Conservation (phyloP, 805 yeast species). For the Candida succiphila region DNA sequence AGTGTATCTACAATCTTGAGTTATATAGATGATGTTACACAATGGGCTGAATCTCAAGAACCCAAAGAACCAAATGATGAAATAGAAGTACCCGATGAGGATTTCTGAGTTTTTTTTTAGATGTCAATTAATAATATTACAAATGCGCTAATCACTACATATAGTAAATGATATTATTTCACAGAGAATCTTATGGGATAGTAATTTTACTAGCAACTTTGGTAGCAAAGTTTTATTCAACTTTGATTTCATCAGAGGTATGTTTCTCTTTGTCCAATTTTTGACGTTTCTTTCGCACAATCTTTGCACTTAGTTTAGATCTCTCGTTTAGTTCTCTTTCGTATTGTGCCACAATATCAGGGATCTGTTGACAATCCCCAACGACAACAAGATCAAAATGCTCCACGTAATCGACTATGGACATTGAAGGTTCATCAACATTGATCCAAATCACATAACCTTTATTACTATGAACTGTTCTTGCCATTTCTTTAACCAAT, state of each 20-base stretch:
- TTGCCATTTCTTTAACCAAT: slow-evolving; percentile 50
- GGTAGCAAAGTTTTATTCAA: too few relatives aligned
- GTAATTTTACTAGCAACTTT: too few relatives aligned
- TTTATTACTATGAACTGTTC: slow-evolving; percentile 41
- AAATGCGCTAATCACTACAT: too few relatives aligned
- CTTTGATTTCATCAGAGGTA: too few relatives aligned
- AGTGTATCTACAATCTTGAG: slow-evolving; percentile 76
- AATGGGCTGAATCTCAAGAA: slow-evolving; percentile 95
- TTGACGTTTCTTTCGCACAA: too few relatives aligned
- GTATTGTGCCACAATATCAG: slow-evolving; percentile 20
- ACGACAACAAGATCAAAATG: slow-evolving; percentile 47
- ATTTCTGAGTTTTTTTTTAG: slow-evolving; percentile 9
- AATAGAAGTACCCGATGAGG: slow-evolving; percentile 50
- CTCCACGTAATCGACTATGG: slow-evolving; percentile 38
- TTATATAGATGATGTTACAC: slow-evolving; percentile 93
- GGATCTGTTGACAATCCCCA: slow-evolving; percentile 57
- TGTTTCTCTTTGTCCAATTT: too few relatives aligned
- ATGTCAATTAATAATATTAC: too few relatives aligned
- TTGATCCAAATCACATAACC: slow-evolving; percentile 59
- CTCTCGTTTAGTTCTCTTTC: too few relatives aligned
- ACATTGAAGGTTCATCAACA: slow-evolving; percentile 42
- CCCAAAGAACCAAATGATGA: slow-evolving; percentile 92
- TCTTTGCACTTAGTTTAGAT: too few relatives aligned
- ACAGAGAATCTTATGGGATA: too few relatives aligned
- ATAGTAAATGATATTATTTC: too few relatives aligned